Evolutionary conservation across 306 rosid genomes (phyloP), one percentile per base, ranked within the genome.

Genomic region (Canavalia ensiformis): DNA sequence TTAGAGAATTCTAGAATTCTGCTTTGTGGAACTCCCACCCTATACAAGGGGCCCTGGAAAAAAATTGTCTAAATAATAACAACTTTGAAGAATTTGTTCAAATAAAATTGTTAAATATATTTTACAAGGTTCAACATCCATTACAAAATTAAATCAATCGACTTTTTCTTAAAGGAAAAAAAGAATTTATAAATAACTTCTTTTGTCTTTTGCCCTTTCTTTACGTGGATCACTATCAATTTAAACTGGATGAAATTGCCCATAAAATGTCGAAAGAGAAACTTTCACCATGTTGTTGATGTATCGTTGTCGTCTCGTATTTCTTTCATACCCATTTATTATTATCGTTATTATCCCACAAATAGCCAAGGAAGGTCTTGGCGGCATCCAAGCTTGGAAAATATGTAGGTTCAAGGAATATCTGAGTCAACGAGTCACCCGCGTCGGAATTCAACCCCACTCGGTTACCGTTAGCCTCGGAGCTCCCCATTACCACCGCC

Each of bases 381-480:
- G 97, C 98, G 0, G 98, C 97, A 8, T 94, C 98, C 89, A 94
- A 84, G 44, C 98, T 94, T 37, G 98, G 98, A 63, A 90, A 94
- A 57, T 94, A 94, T 0, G 98, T 92, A 5, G 98, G 94, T 73
- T 94, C 95, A 7, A 92, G 80, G 55, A 89, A 94, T 64, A 94
- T 82, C 75, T 83, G 92, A 85, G 90, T 92, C 89, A 94, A 87
- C 82, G 93, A 82, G 87, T 94, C 97, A n/a, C 83, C 84, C 45
- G 87, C 86, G 12, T 85, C 93, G 3, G 84, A 81, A 63, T 85
- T 75, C 85, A 87, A 9, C 4, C 89, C 90, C 34, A 88, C 90
- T 83, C 90, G 88, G 91, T 92, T 94, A 11, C 93, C 96, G 41
- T 82, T 90, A 1, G 92, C 97, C 81, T 92, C 97, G 18, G 91